Percentiles rank a stretch among this genome's conserved stretches.
These are phyloP conservation scores for Clitocybe nebularis DNA, from an alignment of 1,284 basidiomycete species.

Conservation along the genomic window DNA sequence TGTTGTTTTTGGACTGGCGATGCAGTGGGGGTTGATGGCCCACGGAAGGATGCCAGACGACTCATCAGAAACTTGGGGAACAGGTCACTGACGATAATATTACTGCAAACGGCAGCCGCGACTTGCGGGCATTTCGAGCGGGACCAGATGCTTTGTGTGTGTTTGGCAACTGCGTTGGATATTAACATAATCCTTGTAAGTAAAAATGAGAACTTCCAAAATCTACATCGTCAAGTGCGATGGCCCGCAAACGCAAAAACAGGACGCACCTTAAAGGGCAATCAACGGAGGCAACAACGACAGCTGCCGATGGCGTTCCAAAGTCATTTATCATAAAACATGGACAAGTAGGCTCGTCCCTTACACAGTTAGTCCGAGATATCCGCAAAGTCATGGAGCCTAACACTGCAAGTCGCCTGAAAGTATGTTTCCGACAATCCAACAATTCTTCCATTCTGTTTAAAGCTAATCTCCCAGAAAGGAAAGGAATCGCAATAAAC, in stretches of 20 bases:
- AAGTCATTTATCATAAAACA: slow-evolving; percentile 93
- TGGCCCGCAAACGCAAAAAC: slow-evolving; percentile 82
- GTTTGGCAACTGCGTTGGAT: slow-evolving; percentile 19
- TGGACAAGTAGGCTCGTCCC: slow-evolving; percentile 86
- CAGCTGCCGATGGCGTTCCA: slow-evolving; percentile 41
- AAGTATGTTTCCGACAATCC: slow-evolving; percentile 43
- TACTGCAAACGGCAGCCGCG: neutral
- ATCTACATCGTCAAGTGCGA: slow-evolving; percentile 26
- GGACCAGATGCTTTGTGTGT: too few species aligned
- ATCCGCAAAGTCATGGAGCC: slow-evolving; percentile 97
- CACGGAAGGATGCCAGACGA: slow-evolving; percentile 70
- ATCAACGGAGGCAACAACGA: slow-evolving; percentile 26
- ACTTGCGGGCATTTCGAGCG: too few species aligned
- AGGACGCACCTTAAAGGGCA: slow-evolving; percentile 80
- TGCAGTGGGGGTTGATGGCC: slow-evolving; percentile 68
- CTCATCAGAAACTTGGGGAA: slow-evolving; percentile 20
- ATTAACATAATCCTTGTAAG: slow-evolving; percentile 5
- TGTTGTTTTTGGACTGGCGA: slow-evolving; percentile 51
- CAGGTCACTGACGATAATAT: slow-evolving; percentile 6
- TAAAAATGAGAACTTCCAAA: slow-evolving; percentile 9
- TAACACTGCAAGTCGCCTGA: slow-evolving; percentile 90
- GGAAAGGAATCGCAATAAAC: slow-evolving; percentile 90
- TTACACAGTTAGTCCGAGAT: slow-evolving; percentile 87
- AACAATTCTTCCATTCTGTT: neutral
- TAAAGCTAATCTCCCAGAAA: slow-evolving; percentile 25